These are phyloP conservation scores for Blastomyces parvus DNA, from an alignment of 2,329 filamentous ascomycete genomes.

Conservation along the genomic window DNA sequence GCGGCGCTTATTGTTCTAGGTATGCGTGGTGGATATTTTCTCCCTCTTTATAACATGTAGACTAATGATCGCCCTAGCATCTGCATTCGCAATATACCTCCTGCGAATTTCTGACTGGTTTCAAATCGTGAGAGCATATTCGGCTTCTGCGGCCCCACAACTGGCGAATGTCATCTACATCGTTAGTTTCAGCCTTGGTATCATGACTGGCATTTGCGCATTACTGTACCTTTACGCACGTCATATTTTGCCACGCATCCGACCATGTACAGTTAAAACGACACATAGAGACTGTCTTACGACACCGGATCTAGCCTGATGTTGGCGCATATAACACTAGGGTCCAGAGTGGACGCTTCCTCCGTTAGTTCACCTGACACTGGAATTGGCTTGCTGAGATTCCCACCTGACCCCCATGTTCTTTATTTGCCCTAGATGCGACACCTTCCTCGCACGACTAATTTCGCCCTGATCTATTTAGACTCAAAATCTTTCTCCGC, in stretches of 20 bases:
- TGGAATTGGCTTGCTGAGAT: background rate
- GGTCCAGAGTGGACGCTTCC: background rate
- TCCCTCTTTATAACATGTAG: too few species aligned
- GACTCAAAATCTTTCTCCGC: background rate
- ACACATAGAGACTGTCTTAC: background rate
- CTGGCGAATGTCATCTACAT: background rate
- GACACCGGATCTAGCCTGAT: background rate
- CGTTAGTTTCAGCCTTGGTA: background rate
- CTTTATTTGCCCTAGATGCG: background rate
- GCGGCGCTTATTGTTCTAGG: slow-evolving; percentile 1
- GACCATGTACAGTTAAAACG: too few species aligned
- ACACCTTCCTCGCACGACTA: background rate
- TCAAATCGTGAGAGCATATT: background rate
- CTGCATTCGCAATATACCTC: background rate
- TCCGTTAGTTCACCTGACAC: background rate
- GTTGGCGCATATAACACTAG: too few species aligned
- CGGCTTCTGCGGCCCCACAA: background rate
- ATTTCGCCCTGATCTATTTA: background rate
- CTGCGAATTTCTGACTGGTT: background rate
- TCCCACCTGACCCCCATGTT: background rate
- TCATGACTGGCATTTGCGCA: background rate
- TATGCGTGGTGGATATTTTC: background rate
- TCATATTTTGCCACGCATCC: background rate
- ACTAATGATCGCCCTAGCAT: background rate
- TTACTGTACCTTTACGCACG: background rate